phyloP scores from a whole-genome alignment of 1,139 yeast species.

The Diutina pseudorugosa region DNA sequence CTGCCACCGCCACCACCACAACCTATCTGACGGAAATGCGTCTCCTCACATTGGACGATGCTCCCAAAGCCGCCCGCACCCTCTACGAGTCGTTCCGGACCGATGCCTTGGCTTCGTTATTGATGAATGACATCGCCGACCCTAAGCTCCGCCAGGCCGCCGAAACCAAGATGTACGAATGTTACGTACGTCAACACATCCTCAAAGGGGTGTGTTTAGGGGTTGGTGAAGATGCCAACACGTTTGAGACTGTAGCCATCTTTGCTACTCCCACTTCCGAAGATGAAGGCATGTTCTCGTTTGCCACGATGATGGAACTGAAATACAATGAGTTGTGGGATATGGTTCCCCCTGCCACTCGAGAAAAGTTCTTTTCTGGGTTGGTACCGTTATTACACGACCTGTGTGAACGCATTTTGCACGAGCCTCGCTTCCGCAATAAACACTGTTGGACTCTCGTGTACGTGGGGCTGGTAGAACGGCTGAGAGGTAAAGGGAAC shows the following conservation, averaged over 20 bases:
- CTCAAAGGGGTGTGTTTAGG: slow-evolving; percentile 45
- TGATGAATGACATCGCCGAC: slow-evolving; percentile 31
- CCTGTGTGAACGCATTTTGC: slow-evolving; percentile 27
- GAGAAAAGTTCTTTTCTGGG: slow-evolving; percentile 38
- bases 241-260: slow-evolving; percentile 50
- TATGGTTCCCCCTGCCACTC: slow-evolving; percentile 38
- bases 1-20: not conserved
- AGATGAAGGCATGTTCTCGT: slow-evolving; percentile 31
- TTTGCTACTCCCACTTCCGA: slow-evolving; percentile 48
- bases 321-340: slow-evolving; percentile 48
- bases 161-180: slow-evolving; percentile 40
- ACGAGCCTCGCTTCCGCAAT: slow-evolving; percentile 23
- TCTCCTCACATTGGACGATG: slow-evolving; percentile 26
- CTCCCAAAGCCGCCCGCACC: slow-evolving; percentile 42
- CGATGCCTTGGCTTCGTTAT: slow-evolving; percentile 40
- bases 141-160: slow-evolving; percentile 21
- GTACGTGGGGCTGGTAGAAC: slow-evolving; percentile 45
- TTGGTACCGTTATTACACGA: slow-evolving; percentile 48
- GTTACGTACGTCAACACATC: slow-evolving; percentile 46
- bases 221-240: slow-evolving; percentile 26
- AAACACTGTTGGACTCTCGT: slow-evolving; percentile 44
- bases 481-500: slow-evolving; percentile 58
- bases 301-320: slow-evolving; percentile 38
- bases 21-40: not conserved
- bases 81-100: slow-evolving; percentile 37